Base-by-base conservation (phyloP, 108 stramenopile species). In the Pinguiococcus pyrenoidosus region DNA sequence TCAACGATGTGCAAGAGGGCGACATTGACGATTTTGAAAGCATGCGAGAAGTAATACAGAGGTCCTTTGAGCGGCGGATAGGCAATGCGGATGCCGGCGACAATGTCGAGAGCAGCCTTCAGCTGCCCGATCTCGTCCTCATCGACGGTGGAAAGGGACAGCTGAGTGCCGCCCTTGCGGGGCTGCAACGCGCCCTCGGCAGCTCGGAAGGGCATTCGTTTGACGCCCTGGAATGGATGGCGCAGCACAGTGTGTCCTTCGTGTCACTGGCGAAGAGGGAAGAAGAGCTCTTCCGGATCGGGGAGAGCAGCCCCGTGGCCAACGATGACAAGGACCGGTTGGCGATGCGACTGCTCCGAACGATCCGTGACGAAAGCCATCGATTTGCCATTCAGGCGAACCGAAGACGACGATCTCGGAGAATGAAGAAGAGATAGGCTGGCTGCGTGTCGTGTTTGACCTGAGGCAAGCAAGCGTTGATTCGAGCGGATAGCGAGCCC, bases 111-210 rank as follows among this genome's bases (percentile, higher is more conserved):
- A n/a, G n/a, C n/a, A n/a, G n/a, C n/a, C n/a, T n/a, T n/a, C n/a
- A 48, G 13, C 40, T 77, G 7, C 82, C 82, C 9, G 82, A 83
- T 44, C 37, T 83, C 0, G 69, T 83, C 26, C 46, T 83, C 17
- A 68, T 83, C 33, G 82, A 83, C 55, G 82, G 82, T 47, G 82
- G 82, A 0, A 60, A 55, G 38, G 82, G 82, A 2, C 82, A 83
- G 50, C 68, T 83, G 9, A 56, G 25, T 29, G 76, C 79, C 13
- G 82, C 82, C 8, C 8, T 77, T 33, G 66, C 75, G 40, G 82
- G 77, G 21, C n/a, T n/a, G n/a, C n/a, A n/a, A n/a, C 37, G 37
- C 1, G 37, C 37, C 21, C 21, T 37, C 13, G 49, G 37, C 25
- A 37, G 37, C 49, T 35, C 29, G n/a, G 37, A 18, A 14, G 37